Base-by-base conservation (phyloP, 345 rosid species). In the Microcos paniculata region DNA sequence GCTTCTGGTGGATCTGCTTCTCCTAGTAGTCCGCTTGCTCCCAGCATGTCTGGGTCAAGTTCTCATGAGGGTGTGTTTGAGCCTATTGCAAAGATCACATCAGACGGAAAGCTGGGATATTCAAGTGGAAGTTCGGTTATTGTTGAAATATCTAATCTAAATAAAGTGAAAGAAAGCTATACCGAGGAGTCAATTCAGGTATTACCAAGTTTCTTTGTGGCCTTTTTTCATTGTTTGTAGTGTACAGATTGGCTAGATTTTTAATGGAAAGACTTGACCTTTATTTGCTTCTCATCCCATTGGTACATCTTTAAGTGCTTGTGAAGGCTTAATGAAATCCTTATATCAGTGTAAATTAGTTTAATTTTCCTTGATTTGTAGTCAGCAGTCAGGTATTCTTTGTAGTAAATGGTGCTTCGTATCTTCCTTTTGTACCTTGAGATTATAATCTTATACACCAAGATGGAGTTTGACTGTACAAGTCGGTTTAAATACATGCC, bases 151-250 rank as follows among this genome's bases (percentile, higher is more conserved):
- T 92, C 99, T 51, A 96, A 92, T 85, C 85, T 96, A 76, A 90
- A 93, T 82, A 93, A 92, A 90, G 99, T 96, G 61, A 93, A 96
- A 78, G 98, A 96, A 85, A 89, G 92, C 90, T 93, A 96, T 72
- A 89, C 92, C 2, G 98, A 93, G 81, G 99, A 96, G 79, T 88
- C 93, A 23, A 91, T 96, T 83, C 99, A 92, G 99, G 99, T 93
- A 80, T 52, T 80, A 61, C 38, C 18, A 61, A 30, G 59, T 73
- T 45, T n/a, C 24, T 48, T 48, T 73, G 11, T 73, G 58, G 59
- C 57, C 42, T 30, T 45, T 35, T 31, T 23, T 40, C 6, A 1
- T 12, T 42, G 51, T 26, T 45, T 73, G 49, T 51, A 57, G 5
- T 31, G 59, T 30, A 70, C 35, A 26, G 12, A 5, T 31, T 70